These are phyloP conservation scores for Torulaspora indica DNA, from an alignment of 805 yeast genomes.

Conservation along the genomic window DNA sequence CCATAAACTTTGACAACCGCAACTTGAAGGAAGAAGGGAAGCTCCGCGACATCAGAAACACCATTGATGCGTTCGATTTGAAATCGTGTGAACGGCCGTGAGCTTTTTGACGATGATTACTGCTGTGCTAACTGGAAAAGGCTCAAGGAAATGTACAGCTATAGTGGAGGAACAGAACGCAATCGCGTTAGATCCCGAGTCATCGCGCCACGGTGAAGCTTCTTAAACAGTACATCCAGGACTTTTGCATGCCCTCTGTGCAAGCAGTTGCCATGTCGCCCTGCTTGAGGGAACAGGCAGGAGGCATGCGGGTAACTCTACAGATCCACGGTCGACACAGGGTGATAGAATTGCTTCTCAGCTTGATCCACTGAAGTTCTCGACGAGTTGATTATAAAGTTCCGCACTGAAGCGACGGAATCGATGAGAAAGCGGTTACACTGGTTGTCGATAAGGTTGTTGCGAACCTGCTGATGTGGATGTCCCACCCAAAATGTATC, in stretches of 20 bases:
- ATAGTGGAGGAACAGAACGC: neutral
- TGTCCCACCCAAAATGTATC: neutral
- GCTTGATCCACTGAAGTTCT: neutral
- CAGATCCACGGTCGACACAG: neutral
- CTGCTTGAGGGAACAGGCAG: neutral
- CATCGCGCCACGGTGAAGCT: slow-evolving; percentile 6
- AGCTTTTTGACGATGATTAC: slow-evolving; percentile 3
- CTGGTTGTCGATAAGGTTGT: neutral
- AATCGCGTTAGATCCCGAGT: neutral
- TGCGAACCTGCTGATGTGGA: neutral
- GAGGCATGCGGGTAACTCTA: neutral
- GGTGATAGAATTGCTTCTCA: slow-evolving; percentile 1
- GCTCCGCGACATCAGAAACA: too few species aligned
- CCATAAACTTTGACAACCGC: too few species aligned
- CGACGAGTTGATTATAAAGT: neutral
- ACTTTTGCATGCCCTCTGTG: neutral
- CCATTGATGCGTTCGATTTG: too few species aligned
- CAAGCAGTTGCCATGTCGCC: neutral
- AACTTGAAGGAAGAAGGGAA: too few species aligned
- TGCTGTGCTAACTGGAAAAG: slow-evolving; percentile 1
- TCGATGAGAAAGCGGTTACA: neutral
- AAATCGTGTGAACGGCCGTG: too few species aligned
- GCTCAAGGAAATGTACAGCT: too few species aligned
- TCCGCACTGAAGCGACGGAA: too few species aligned
- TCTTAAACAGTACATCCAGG: slow-evolving; percentile 5